Conservation (phyloP, 345 rosid genomes). For the Cardamine occulta region DNA sequence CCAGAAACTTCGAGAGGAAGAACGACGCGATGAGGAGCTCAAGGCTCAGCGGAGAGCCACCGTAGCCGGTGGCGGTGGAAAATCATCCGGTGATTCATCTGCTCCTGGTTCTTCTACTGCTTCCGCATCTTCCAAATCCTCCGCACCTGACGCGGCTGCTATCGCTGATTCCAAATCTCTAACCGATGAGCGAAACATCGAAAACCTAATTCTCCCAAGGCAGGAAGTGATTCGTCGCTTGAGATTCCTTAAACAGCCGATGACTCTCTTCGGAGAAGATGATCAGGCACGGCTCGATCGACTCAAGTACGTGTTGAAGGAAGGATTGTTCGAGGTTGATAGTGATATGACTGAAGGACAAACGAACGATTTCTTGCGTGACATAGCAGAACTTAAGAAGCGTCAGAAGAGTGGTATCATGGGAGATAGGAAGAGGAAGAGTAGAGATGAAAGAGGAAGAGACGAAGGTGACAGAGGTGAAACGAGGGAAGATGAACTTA, state of each 20-base stretch:
- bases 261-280: conserved; percentile 95
- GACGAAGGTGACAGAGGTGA: conserved; percentile 75
- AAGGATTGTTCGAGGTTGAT: conserved; percentile 90
- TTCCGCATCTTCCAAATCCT: conserved; percentile 45
- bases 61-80: conserved; percentile 39
- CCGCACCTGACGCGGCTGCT: conserved; percentile 47
- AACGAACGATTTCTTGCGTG: conserved; percentile 96
- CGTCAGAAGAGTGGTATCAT: conserved; percentile 84
- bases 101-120: conserved; percentile 45
- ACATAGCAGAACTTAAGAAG: conserved; percentile 86
- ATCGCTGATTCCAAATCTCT: conserved; percentile 65
- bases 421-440: conserved; percentile 79
- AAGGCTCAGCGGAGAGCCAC: conserved; percentile 62
- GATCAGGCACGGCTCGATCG: conserved; percentile 84
- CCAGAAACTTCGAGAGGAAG: conserved; percentile 89
- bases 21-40: conserved; percentile 83
- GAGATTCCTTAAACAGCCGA: conserved; percentile 87
- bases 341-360: conserved; percentile 94
- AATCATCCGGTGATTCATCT: conserved; percentile 22
- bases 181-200: conserved; percentile 77
- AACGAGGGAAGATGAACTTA: conserved; percentile 68
- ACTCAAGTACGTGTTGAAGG: conserved; percentile 75
- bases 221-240: conserved; percentile 93
- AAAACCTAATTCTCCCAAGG: conserved; percentile 73
- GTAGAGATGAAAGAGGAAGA: conserved; percentile 75